Conservation (phyloP, 2,329 filamentous ascomycete species). For the Talaromyces islandicus region DNA sequence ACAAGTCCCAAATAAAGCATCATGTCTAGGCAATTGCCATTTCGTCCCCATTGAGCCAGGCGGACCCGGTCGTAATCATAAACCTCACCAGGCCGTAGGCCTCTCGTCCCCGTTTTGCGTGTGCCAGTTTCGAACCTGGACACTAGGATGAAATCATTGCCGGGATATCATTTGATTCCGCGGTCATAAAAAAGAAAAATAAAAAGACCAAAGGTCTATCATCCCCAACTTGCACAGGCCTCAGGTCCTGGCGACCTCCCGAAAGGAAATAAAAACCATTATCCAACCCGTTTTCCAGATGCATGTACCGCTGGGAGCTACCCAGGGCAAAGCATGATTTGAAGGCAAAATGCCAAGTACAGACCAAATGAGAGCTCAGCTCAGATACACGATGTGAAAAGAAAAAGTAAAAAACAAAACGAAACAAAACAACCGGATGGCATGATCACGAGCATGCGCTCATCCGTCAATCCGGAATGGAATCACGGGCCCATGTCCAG, state of each 20-base stretch:
- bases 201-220: background rate
- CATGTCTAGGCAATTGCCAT: background rate
- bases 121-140: background rate
- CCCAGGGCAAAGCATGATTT: background rate
- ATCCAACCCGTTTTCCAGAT: slow-evolving; percentile 4
- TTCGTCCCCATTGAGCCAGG: background rate
- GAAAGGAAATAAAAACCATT: background rate
- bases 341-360: background rate
- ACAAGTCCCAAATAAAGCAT: background rate
- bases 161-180: background rate
- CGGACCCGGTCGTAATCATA: too few species aligned
- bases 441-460: slow-evolving; percentile 4
- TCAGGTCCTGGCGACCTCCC: slow-evolving; percentile 9
- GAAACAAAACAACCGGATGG: background rate
- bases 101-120: background rate
- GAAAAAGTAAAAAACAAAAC: background rate
- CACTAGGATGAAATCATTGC: background rate
- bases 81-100: too few species aligned
- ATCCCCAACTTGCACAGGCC: slow-evolving; percentile 1
- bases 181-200: background rate
- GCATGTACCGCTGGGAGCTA: slow-evolving; percentile 3
- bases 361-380: background rate
- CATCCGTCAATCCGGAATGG: background rate
- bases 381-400: background rate
- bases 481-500: background rate